A percentile compares a stretch with the other conserved stretches of the same genome.
phyloP scores from a whole-genome alignment of 805 yeast species.

The Starmera amethionina region DNA sequence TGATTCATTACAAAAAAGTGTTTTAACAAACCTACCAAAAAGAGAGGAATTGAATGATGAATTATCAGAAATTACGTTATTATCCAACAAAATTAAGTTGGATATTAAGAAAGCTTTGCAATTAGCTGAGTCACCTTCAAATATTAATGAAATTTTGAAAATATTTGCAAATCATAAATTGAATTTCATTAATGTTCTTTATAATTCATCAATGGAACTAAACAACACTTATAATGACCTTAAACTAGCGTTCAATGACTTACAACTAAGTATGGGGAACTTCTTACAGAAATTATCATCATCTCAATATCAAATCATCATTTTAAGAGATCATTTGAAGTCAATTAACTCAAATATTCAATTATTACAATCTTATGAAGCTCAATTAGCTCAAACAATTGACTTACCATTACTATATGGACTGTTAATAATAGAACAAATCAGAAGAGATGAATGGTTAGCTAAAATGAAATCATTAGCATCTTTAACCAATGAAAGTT shows the following conservation, averaged over 20 bases:
- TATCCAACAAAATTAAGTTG: slow-evolving; percentile 13
- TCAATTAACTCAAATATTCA: slow-evolving; percentile 9
- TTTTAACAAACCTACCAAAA: slow-evolving; percentile 15
- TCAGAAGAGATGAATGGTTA: slow-evolving; percentile 52
- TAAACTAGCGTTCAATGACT: slow-evolving; percentile 23
- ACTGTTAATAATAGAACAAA: slow-evolving; percentile 49
- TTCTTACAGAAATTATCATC: slow-evolving; percentile 9
- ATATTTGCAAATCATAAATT: slow-evolving; percentile 15
- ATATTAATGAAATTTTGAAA: slow-evolving; percentile 13
- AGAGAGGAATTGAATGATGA: slow-evolving; percentile 10
- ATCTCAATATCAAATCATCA: slow-evolving; percentile 13
- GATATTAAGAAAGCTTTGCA: slow-evolving; percentile 12
- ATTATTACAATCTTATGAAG: slow-evolving; percentile 15
- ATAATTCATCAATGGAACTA: slow-evolving; percentile 22
- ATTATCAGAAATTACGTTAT: slow-evolving; percentile 7
- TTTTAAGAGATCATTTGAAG: slow-evolving; percentile 15
- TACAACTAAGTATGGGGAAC: slow-evolving; percentile 8
- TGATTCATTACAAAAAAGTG: slow-evolving; percentile 25
- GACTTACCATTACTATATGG: slow-evolving; percentile 72
- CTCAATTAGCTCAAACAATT: slow-evolving; percentile 28
- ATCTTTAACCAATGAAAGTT: slow-evolving; percentile 41
- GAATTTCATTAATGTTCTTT: slow-evolving; percentile 22
- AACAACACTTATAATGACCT: slow-evolving; percentile 24
- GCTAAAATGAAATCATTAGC: slow-evolving; percentile 16
- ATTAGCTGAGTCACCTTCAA: slow-evolving; percentile 8